phyloP scores from a whole-genome alignment of 1,284 basidiomycete species.

The Leccinum angustisporum region DNA sequence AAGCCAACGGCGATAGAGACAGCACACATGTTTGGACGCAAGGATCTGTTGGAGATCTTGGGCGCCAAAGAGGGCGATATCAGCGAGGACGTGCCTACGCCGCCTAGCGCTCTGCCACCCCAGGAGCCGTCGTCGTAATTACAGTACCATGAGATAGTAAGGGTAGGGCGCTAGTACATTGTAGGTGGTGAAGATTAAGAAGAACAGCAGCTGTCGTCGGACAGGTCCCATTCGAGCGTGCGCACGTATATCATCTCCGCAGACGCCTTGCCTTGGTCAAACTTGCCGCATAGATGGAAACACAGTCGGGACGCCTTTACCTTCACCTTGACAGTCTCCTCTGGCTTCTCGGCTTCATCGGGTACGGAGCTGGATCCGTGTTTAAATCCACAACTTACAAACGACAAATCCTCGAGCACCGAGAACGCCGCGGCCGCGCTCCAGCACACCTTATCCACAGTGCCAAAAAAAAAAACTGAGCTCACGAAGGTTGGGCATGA shows the following conservation, averaged over 20 bases:
- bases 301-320: neutral
- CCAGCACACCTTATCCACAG: neutral
- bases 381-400: accelerated
- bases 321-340: neutral
- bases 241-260: neutral
- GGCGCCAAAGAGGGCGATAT: conserved; percentile 58
- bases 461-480: no score
- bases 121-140: neutral
- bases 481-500: neutral
- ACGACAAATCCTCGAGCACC: neutral
- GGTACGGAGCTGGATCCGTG: neutral
- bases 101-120: conserved; percentile 14
- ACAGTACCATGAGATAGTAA: neutral
- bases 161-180: neutral
- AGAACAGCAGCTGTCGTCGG: neutral
- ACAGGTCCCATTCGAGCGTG: neutral
- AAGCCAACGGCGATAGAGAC: conserved; percentile 74
- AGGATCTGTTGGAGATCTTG: conserved; percentile 52
- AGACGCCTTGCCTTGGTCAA: neutral
- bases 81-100: conserved; percentile 31
- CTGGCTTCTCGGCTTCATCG: neutral
- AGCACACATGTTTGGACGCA: conserved; percentile 64
- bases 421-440: neutral
- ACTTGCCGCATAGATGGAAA: neutral
- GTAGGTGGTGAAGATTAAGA: neutral